Percentiles rank a stretch among this genome's conserved stretches.
Conservation (phyloP, 164 flowering plant genomes). For the Magnolia sinica region DNA sequence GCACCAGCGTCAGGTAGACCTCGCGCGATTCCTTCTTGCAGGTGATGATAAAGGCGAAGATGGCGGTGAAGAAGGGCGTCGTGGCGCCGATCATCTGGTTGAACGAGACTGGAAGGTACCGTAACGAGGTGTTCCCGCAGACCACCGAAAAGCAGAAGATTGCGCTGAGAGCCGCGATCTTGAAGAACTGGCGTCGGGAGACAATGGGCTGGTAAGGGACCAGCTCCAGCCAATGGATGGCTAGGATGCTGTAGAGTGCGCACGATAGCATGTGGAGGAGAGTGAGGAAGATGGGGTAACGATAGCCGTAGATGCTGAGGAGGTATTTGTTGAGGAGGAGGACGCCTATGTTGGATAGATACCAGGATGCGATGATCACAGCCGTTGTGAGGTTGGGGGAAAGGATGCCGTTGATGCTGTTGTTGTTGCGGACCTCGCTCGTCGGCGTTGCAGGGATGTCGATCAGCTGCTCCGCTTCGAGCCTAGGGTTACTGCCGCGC, state of each 20-base stretch:
- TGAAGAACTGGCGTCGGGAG: constrained; percentile 64
- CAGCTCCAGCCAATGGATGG: constrained; percentile 54
- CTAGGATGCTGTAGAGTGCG: constrained; percentile 51
- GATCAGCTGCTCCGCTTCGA: constrained; percentile 47
- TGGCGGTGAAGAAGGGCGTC: constrained; percentile 92
- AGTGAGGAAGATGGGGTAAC: constrained; percentile 89
- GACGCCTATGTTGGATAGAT: constrained; percentile 85
- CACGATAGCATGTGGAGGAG: constrained; percentile 89
- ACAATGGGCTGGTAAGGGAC: constrained; percentile 67
- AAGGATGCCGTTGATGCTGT: constrained; percentile 1
- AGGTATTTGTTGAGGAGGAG: constrained; percentile 88
- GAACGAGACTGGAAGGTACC: constrained; percentile 85
- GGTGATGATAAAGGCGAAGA: constrained; percentile 78
- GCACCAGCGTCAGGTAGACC: constrained; percentile 73
- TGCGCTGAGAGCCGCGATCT: constrained; percentile 59
- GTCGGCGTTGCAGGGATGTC: constrained; percentile 82
- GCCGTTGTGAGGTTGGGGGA: constrained; percentile 51
- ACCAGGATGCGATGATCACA: constrained; percentile 68
- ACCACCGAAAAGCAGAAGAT: constrained; percentile 93
- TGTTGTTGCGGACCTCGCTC: constrained; percentile 46
- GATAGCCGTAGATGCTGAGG: constrained; percentile 72
- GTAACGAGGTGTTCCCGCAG: constrained; percentile 79
- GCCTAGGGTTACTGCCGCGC: constrained; percentile 64
- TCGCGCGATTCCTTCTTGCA: constrained; percentile 68
- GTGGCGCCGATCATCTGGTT: constrained; percentile 96